These are phyloP conservation scores for Cryptococcus sp. DNA, from an alignment of 1,284 basidiomycete genomes.

Conservation along the genomic window DNA sequence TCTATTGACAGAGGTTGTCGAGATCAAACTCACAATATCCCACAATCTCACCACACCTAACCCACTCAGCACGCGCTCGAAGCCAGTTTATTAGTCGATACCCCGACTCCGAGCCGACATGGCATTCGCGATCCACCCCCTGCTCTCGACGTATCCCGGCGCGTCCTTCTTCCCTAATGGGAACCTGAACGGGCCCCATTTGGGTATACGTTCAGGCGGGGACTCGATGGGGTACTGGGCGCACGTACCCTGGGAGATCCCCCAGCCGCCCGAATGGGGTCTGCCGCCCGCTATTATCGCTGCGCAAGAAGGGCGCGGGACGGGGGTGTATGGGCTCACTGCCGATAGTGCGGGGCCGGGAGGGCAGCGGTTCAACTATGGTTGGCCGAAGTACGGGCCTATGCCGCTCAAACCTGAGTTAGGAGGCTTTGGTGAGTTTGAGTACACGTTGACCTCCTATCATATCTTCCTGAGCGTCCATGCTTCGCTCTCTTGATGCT, in stretches of 20 bases:
- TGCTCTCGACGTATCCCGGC: slow-evolving; percentile 27
- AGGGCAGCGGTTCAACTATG: slow-evolving; percentile 34
- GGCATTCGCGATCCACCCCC: slow-evolving; percentile 28
- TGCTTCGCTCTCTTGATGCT: too few species aligned
- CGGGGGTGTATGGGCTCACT: slow-evolving; percentile 35
- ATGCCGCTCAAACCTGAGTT: slow-evolving; percentile 44
- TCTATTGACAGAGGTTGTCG: too few species aligned
- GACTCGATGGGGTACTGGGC: slow-evolving; percentile 40
- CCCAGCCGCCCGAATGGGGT: slow-evolving; percentile 26
- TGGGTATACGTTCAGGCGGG: slow-evolving; percentile 33
- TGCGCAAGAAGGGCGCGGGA: slow-evolving; percentile 36
- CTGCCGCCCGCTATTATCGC: slow-evolving; percentile 33
- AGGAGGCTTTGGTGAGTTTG: slow-evolving; percentile 43
- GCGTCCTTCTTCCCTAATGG: slow-evolving; percentile 36
- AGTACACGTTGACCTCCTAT: too few species aligned
- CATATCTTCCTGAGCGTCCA: too few species aligned
- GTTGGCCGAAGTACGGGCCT: slow-evolving; percentile 47
- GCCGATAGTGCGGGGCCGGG: slow-evolving; percentile 21
- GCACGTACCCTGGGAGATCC: slow-evolving; percentile 33
- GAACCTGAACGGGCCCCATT: slow-evolving; percentile 41
- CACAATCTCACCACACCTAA: too few species aligned
- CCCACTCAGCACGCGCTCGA: too few species aligned
- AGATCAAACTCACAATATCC: too few species aligned
- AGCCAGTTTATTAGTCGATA: too few species aligned
- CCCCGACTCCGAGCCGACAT: slow-evolving; percentile 10